Evolutionary conservation across 1,139 yeast genomes (phyloP).

Genomic region (Sugiyamaella japonica): DNA sequence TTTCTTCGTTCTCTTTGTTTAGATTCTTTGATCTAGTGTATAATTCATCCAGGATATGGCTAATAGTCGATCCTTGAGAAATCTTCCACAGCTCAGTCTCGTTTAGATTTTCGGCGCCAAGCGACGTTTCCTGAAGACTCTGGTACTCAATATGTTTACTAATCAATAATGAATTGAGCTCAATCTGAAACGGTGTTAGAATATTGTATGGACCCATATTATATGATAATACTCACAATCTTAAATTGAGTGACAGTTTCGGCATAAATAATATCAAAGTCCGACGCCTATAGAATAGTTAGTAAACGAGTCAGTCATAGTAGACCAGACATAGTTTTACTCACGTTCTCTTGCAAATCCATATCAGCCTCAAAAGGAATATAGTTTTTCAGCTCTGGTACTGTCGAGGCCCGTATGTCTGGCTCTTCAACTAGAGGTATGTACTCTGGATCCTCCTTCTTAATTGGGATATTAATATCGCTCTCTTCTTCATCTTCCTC

Average conservation of each 20-base stretch:
- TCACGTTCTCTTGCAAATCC: constrained; percentile 7
- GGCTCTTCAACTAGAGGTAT: constrained; percentile 4
- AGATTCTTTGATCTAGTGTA: constrained; percentile 14
- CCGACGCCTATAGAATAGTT: constrained; percentile 9
- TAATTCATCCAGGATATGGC: constrained; percentile 25
- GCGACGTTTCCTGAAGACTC: constrained; percentile 10
- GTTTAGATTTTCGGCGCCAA: constrained; percentile 23
- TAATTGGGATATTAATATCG: constrained; percentile 12
- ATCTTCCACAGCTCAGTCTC: constrained; percentile 28
- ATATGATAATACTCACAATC: constrained; percentile 16
- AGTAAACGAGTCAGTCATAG: not conserved
- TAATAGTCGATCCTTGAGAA: constrained; percentile 26
- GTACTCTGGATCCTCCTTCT: constrained; percentile 3
- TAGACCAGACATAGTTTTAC: not conserved
- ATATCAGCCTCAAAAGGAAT: constrained; percentile 7
- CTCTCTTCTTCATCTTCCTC: constrained; percentile 5
- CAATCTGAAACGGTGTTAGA: constrained; percentile 1
- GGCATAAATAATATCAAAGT: constrained; percentile 23
- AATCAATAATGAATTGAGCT: not conserved
- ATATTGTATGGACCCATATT: not conserved
- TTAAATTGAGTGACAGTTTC: constrained; percentile 28
- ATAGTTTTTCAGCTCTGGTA: constrained; percentile 7
- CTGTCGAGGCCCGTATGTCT: not conserved
- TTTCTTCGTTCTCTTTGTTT: constrained; percentile 12
- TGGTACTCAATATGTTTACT: not conserved